Evolutionary conservation across 148 eudicot species (phyloP).

Genomic region (Rhododendron simsii): DNA sequence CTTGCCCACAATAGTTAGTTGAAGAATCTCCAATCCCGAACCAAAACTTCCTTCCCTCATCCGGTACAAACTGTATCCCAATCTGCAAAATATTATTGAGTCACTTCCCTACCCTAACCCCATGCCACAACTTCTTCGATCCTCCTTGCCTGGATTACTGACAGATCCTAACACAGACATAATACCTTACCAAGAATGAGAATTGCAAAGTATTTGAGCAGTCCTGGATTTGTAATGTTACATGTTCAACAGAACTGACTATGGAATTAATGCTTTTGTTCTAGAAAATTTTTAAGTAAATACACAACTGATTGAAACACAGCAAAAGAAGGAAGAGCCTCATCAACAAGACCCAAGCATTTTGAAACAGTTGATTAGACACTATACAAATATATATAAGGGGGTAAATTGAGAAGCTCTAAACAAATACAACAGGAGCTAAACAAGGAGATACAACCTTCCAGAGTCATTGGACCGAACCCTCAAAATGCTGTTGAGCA

Average conservation of each 20-base stretch:
- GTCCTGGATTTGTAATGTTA: background rate
- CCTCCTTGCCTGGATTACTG: background rate
- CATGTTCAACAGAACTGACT: background rate
- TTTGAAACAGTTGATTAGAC: background rate
- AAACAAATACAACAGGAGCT: background rate
- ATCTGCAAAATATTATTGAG: background rate
- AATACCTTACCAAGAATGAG: background rate
- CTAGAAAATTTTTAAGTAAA: background rate
- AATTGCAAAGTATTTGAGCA: background rate
- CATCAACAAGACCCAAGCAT: constrained; percentile 1
- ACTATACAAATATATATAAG: background rate
- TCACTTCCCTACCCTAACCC: background rate
- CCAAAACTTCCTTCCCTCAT: background rate
- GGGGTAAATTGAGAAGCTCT: background rate
- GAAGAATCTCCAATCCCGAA: background rate
- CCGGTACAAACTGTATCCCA: background rate
- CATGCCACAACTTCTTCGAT: background rate
- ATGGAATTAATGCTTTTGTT: background rate
- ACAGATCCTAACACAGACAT: background rate
- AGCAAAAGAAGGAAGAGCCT: background rate
- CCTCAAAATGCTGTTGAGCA: background rate
- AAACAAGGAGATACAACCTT: background rate
- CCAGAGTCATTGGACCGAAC: background rate
- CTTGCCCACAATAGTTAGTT: background rate
- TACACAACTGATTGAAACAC: background rate